These are phyloP conservation scores for Kwoniella heveanensis DNA, from an alignment of 768 basidiomycete genomes.

Conservation along the genomic window DNA sequence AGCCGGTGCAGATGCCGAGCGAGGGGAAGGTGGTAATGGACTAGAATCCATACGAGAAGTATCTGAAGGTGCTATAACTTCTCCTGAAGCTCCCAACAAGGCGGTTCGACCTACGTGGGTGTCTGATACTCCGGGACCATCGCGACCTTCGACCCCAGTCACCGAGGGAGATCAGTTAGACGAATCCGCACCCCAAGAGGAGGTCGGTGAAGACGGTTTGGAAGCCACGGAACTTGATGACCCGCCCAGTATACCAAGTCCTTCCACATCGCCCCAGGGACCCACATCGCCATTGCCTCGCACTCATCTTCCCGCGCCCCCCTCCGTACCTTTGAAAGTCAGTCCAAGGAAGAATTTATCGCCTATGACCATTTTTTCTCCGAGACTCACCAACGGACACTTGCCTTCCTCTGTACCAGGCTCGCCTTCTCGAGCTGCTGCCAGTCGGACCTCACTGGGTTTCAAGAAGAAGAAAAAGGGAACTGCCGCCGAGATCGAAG, in stretches of 20 bases:
- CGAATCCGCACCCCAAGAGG: neutral
- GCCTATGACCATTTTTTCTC: conserved; percentile 2
- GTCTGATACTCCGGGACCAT: neutral
- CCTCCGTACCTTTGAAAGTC: neutral
- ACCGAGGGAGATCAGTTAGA: conserved; percentile 12
- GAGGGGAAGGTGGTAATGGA: neutral
- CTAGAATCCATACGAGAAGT: neutral
- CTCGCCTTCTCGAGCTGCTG: neutral
- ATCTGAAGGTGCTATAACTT: conserved; percentile 9
- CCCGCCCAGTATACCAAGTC: conserved; percentile 9
- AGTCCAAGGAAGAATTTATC: neutral
- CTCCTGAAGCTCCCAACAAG: neutral
- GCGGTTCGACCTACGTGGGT: neutral
- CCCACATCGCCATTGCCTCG: neutral
- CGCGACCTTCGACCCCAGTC: neutral
- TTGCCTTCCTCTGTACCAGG: neutral
- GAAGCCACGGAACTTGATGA: conserved; percentile 21
- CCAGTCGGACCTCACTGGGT: neutral
- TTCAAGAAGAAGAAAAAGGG: neutral
- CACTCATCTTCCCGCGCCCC: neutral
- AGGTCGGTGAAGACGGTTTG: neutral
- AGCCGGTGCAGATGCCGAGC: neutral
- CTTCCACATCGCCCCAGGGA: conserved; percentile 7
- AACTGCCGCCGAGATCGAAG: neutral
- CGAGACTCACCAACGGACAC: neutral